Percentiles rank a stretch among this genome's conserved stretches.
Conservation (phyloP, 2,329 filamentous ascomycete species). For the Trichoderma asperellum region DNA sequence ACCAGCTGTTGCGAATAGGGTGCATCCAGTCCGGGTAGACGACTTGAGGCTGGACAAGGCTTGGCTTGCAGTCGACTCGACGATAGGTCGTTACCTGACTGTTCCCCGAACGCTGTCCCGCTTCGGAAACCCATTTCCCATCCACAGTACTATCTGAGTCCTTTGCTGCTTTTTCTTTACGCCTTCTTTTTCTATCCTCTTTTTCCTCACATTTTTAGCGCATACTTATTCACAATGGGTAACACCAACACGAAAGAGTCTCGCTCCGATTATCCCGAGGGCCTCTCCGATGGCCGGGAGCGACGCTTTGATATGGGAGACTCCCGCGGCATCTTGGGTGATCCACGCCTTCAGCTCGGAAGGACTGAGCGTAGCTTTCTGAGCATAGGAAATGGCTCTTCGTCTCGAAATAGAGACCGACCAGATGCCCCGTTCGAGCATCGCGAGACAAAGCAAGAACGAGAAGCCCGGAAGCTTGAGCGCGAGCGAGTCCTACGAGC, state of each 20-base stretch:
- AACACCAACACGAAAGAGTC: constrained; percentile 48
- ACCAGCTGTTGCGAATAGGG: neutral
- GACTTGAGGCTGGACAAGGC: neutral
- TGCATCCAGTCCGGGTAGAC: neutral
- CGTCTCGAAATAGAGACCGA: constrained; percentile 45
- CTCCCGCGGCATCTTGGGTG: constrained; percentile 32
- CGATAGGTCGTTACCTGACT: neutral
- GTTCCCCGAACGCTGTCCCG: neutral
- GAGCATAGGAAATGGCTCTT: constrained; percentile 50
- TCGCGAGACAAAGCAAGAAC: constrained; percentile 87
- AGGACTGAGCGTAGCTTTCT: constrained; percentile 52
- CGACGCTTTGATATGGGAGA: constrained; percentile 33
- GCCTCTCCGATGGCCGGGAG: constrained; percentile 34
- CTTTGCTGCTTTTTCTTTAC: neutral
- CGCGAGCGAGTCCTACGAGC: constrained; percentile 74
- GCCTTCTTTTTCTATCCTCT: neutral
- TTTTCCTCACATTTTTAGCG: constrained; percentile 6
- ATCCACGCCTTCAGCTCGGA: constrained; percentile 36
- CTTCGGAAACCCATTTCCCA: neutral
- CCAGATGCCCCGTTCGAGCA: constrained; percentile 59
- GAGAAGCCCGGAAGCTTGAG: constrained; percentile 83
- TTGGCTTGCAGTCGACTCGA: constrained; percentile 1
- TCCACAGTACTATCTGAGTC: neutral
- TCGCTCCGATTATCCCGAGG: constrained; percentile 39
- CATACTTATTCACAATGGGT: constrained; percentile 39